phyloP scores from a whole-genome alignment of 78 protist genomes.

The Dictyostelium intermedium region DNA sequence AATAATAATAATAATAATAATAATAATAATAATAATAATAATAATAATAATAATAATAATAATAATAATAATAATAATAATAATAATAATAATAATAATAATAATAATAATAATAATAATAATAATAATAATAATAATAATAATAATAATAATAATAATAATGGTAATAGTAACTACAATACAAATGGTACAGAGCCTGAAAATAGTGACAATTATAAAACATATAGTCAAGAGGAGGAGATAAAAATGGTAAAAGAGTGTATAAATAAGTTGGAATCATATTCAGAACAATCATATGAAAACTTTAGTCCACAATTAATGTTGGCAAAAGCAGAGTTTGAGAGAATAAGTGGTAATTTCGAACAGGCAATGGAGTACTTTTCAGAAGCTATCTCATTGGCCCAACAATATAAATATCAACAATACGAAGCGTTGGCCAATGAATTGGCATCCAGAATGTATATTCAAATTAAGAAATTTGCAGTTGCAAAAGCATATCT shows the following conservation, averaged over 20 bases:
- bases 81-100: too few species aligned
- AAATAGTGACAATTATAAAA: neutral
- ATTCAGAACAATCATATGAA: conserved; percentile 5
- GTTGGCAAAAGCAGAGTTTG: conserved; percentile 7
- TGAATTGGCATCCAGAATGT: conserved; percentile 43
- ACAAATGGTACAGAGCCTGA: neutral
- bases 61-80: too few species aligned
- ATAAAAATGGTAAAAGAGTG: neutral
- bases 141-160: too few species aligned
- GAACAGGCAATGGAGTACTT: conserved; percentile 40
- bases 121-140: neutral
- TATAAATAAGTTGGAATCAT: neutral
- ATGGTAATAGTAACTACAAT: neutral
- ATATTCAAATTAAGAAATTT: conserved; percentile 8
- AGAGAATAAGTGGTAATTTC: neutral
- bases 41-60: too few species aligned
- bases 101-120: too few species aligned
- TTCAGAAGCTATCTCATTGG: conserved; percentile 6
- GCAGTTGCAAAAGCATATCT: conserved; percentile 42
- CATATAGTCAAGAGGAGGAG: neutral
- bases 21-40: too few species aligned
- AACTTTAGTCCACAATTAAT: conserved; percentile 7
- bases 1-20: too few species aligned
- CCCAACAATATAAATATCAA: conserved; percentile 20
- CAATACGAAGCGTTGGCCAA: conserved; percentile 45